Evolutionary conservation across 164 flowering plant species (phyloP), one percentile per base, ranked within the genome.

Genomic region (Malania oleifera): DNA sequence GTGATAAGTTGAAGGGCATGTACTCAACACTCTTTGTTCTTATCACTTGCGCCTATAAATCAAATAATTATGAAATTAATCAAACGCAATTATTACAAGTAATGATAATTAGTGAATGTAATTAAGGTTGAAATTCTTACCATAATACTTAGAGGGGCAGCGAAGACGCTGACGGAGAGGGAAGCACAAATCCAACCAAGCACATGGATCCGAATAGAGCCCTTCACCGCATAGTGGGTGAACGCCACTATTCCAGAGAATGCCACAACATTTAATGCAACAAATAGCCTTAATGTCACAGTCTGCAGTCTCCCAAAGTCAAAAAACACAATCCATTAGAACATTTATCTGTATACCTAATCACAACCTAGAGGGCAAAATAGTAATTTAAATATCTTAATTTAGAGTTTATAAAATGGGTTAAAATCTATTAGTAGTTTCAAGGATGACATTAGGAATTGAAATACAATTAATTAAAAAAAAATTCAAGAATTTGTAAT

Each of bases 131-230:
- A 4, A n/a, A 18, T 25, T 29, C 69, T 63, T 31, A 76, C 87
- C 72, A 74, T 51, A 25, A 76, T 65, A 57, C 61, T 60, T 20
- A 83, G 46, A 5, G 88, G 88, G 0, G 88, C 82, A 26, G 75
- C 85, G 45, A 83, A 83, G 7, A 83, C 88, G 44, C 50, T 2
- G 0, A 73, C 69, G 34, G 85, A 71, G 15, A 79, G 10, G 7
- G 70, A 65, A 34, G 71, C 74, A 54, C 75, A 74, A 41, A 83
- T 67, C 78, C 81, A 72, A 26, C 88, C 88, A 34, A 83, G 67
- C 13, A 75, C 63, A 6, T 19, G 11, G 6, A 71, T 52, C 0
- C 76, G 72, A 8, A 1, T 2, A 0, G 47, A 3, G n/a, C 23
- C 59, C n/a, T 49, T 45, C 0, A 59, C 29, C 3, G 53, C 10